Percentiles rank a stretch among this genome's conserved stretches.
phyloP scores from a whole-genome alignment of 441 rosid genomes.

The Breynia disticha region DNA sequence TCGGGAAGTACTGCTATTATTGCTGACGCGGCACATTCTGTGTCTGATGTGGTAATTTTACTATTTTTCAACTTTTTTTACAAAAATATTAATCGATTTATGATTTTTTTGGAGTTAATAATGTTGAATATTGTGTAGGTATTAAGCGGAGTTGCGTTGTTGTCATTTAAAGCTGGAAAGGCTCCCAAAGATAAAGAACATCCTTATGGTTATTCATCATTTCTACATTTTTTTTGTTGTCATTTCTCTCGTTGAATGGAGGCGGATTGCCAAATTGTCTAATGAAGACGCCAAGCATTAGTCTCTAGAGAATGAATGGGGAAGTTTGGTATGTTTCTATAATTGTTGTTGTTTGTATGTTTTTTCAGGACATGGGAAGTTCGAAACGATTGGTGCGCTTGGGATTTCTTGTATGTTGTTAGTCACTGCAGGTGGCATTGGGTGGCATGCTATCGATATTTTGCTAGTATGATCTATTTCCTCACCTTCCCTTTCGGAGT shows the following conservation, averaged over 20 bases:
- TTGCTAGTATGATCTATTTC: constrained; percentile 38
- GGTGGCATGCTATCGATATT: constrained; percentile 76
- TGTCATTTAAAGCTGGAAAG: constrained; percentile 77
- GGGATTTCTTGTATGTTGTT: constrained; percentile 89
- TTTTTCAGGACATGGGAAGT: constrained; percentile 78
- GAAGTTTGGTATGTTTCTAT: not conserved
- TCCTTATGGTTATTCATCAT: constrained; percentile 71
- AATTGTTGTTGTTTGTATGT: constrained; percentile 11
- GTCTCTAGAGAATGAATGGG: too few species aligned
- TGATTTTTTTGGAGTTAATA: not conserved
- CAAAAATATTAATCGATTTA: not conserved
- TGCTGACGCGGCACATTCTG: constrained; percentile 67
- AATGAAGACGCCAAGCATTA: too few species aligned
- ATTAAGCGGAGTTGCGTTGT: constrained; percentile 76
- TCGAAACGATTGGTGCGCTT: constrained; percentile 89
- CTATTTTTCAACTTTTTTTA: not conserved
- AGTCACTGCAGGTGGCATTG: constrained; percentile 84
- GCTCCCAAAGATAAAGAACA: constrained; percentile 89
- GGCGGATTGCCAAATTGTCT: too few species aligned
- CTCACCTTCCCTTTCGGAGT: constrained; percentile 9
- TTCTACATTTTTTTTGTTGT: constrained; percentile 35
- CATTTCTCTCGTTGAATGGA: constrained; percentile 17
- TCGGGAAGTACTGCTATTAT: constrained; percentile 62
- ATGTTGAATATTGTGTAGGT: constrained; percentile 34
- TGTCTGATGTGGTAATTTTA: constrained; percentile 46